Evolutionary conservation across 108 stramenopile species (phyloP), one percentile per base, ranked within the genome.

Genomic region (Cyclotella choctawhatcheeana): DNA sequence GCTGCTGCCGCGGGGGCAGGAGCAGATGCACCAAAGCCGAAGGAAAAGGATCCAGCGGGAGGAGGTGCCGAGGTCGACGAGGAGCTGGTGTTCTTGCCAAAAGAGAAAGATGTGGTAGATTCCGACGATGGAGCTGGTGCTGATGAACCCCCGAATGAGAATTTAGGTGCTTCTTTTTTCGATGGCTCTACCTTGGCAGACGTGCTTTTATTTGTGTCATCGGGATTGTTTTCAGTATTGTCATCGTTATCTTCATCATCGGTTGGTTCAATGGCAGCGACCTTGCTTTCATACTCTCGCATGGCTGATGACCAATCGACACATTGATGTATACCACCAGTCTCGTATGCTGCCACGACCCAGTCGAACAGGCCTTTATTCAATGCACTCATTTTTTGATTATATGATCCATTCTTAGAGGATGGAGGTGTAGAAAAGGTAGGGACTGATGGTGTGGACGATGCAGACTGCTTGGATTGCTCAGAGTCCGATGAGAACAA

Each of bases 31-130:
- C 48, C 0, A 20, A 45, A 64, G 8, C 43, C 10, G 30, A 58
- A 75, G 17, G 74, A 75, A 45, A 58, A 75, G 18, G 73, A 24
- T 40, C 71, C 71, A 37, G 71, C 68, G n/a, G n/a, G n/a, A n/a
- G 60, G 22, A 26, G 60, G 60, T n/a, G 60, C 35, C 7, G 60
- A 6, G 21, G 60, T 12, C 14, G 25, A 10, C 12, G 56, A 16
- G 25, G 56, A 31, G 18, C 24, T 53, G 60, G 60, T 20, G 51
- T 2, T 22, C 32, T 12, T n/a, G 37, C 60, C 37, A 43, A 62
- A 62, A 18, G 35, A 37, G 21, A 62, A 62, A 20, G 60, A 37
- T 3, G 60, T 8, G 7, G 35, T 5, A 0, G 60, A 40, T 64
- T 52, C 33, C 6, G 72, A 32, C 5, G 70, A 43, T 24, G 64